These are phyloP conservation scores for Pilasporangium apinafurcum DNA, from an alignment of 352 stramenopile genomes.

Conservation along the genomic window DNA sequence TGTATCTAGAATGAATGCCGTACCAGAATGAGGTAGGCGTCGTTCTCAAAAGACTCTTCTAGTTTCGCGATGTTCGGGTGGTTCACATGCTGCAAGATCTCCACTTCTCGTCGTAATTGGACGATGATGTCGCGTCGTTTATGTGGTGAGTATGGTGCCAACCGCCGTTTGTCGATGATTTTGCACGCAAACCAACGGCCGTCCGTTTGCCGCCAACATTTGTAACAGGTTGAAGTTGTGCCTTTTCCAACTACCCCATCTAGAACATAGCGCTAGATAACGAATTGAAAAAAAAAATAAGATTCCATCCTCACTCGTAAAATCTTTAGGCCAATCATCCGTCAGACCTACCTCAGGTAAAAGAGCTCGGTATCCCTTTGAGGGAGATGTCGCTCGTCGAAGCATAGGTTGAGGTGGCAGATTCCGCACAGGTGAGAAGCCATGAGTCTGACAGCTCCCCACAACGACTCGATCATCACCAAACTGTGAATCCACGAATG, in stretches of 20 bases:
- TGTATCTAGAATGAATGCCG: not conserved
- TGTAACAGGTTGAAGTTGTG: conserved; percentile 71
- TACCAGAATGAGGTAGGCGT: conserved; percentile 49
- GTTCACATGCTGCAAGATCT: conserved; percentile 50
- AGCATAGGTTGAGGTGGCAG: too few relatives aligned
- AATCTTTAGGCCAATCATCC: not conserved
- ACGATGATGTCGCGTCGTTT: conserved; percentile 46
- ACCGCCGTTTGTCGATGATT: conserved; percentile 65
- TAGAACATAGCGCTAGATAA: conserved; percentile 29
- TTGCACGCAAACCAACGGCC: conserved; percentile 59
- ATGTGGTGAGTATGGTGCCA: conserved; percentile 34
- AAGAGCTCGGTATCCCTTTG: too few relatives aligned
- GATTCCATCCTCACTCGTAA: not conserved
- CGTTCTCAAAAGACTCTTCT: conserved; percentile 60
- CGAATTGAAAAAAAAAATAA: not conserved
- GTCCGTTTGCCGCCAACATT: conserved; percentile 38
- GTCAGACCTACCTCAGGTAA: conserved; percentile 11
- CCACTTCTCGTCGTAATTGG: conserved; percentile 58
- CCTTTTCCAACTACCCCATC: conserved; percentile 57
- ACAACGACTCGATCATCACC: too few relatives aligned
- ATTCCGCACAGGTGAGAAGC: too few relatives aligned
- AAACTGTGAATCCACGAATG: conserved; percentile 19
- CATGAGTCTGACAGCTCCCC: too few relatives aligned
- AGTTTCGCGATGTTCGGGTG: conserved; percentile 70
- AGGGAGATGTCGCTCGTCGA: too few relatives aligned